These are phyloP conservation scores for Orobanche coerulescens DNA, from an alignment of 257 asterid genomes.

Conservation along the genomic window DNA sequence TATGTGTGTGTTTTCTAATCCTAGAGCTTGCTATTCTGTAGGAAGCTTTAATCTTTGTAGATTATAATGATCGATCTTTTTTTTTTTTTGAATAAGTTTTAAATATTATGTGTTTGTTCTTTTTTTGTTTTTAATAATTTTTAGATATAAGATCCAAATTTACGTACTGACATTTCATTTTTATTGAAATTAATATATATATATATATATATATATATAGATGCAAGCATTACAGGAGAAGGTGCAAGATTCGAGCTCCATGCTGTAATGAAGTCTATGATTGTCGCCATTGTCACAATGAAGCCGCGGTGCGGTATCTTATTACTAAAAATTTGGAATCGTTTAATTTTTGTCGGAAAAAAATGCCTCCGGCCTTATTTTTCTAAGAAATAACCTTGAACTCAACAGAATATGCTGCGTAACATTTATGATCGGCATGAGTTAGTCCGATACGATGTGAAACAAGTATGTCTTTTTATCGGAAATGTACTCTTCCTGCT, in stretches of 20 bases:
- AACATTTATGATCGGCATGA: slow-evolving; percentile 74
- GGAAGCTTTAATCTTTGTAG: slow-evolving; percentile 11
- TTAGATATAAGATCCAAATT: not conserved
- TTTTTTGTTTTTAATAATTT: not conserved
- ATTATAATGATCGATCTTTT: not conserved
- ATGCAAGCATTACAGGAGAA: slow-evolving; percentile 64
- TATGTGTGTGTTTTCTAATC: not conserved
- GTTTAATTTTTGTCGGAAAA: not conserved
- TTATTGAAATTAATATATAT: not conserved
- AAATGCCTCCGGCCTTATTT: not conserved
- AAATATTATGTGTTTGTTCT: not conserved
- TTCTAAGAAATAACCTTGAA: too few relatives aligned
- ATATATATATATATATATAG: slow-evolving; percentile 29
- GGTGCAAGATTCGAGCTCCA: slow-evolving; percentile 67
- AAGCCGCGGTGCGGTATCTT: slow-evolving; percentile 36
- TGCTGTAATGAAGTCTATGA: slow-evolving; percentile 68
- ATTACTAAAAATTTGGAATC: not conserved
- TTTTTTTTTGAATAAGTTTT: not conserved
- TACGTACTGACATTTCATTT: not conserved
- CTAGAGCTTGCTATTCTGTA: slow-evolving; percentile 1
- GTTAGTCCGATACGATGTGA: slow-evolving; percentile 62
- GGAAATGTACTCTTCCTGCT: slow-evolving; percentile 23
- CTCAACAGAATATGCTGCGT: slow-evolving; percentile 50
- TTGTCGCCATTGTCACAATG: slow-evolving; percentile 76
- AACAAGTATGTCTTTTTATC: slow-evolving; percentile 55